phyloP scores from a whole-genome alignment of 768 basidiomycete genomes.

The Psilocybe subaeruginosa region DNA sequence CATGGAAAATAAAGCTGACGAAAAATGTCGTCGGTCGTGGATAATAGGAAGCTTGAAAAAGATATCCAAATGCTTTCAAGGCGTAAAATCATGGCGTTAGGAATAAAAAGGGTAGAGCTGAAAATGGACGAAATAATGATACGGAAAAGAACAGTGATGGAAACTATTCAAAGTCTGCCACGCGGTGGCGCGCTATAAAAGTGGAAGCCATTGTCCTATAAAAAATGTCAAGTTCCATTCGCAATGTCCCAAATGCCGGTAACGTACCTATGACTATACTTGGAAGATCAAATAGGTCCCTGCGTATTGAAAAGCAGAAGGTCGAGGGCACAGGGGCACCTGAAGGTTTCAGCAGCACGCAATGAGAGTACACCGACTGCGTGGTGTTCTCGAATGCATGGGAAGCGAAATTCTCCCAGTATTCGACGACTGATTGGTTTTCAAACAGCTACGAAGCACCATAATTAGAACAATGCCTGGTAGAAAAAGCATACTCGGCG shows the following conservation, averaged over 20 bases:
- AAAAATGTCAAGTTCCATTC: conserved; percentile 2
- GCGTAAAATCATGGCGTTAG: conserved; percentile 1
- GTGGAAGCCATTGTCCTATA: conserved; percentile 85
- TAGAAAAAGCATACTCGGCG: neutral
- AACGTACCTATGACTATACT: conserved; percentile 83
- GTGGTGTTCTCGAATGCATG: conserved; percentile 99
- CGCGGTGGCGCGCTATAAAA: conserved; percentile 49
- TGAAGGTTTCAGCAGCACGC: conserved; percentile 83
- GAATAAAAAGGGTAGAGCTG: conserved; percentile 9
- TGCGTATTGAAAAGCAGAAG: conserved; percentile 93
- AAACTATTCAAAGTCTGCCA: conserved; percentile 17
- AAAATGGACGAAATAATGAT: conserved; percentile 20
- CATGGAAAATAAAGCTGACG: conserved; percentile 16
- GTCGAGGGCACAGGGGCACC: conserved; percentile 88
- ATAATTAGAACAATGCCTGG: conserved; percentile 6
- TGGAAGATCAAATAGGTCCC: conserved; percentile 90
- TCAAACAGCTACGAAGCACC: conserved; percentile 75
- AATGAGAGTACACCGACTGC: conserved; percentile 92
- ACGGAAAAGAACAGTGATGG: conserved; percentile 23
- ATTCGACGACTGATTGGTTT: conserved; percentile 92
- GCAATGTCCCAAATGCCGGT: conserved; percentile 3
- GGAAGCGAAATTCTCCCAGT: conserved; percentile 95
- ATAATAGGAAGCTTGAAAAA: conserved; percentile 3
- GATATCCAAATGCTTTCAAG: conserved; percentile 2
- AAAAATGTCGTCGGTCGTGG: conserved; percentile 9